Conservation (phyloP, 2,329 filamentous ascomycete genomes). For the Xylaria sp. region DNA sequence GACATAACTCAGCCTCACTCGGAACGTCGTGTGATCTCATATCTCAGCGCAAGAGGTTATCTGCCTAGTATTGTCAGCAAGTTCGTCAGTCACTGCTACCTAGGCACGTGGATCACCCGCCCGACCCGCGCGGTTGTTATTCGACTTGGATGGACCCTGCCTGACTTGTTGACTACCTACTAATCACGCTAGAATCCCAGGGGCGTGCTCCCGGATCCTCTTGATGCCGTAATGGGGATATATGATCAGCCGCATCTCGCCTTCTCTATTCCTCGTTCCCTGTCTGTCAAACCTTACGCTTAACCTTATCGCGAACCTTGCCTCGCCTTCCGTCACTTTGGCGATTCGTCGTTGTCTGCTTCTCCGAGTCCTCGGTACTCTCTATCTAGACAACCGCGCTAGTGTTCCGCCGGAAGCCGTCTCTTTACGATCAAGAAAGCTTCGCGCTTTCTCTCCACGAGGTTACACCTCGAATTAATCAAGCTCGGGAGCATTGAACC, state of each 20-base stretch:
- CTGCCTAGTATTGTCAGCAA: neutral
- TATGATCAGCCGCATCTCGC: neutral
- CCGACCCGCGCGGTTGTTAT: slow-evolving; percentile 6
- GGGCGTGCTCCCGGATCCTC: neutral
- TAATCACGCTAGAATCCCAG: neutral
- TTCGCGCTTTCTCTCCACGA: slow-evolving; percentile 5
- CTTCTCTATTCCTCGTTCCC: neutral
- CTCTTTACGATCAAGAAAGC: neutral
- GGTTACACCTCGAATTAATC: neutral
- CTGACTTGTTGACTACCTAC: neutral
- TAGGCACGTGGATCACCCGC: neutral
- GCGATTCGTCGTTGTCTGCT: neutral
- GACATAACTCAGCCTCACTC: neutral
- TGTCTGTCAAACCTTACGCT: neutral
- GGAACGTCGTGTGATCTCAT: neutral
- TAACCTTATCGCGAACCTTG: neutral
- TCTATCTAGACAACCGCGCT: neutral
- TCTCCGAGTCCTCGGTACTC: neutral
- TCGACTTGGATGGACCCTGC: slow-evolving; percentile 1
- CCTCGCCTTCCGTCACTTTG: neutral
- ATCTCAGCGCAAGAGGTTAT: neutral
- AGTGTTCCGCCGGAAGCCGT: neutral
- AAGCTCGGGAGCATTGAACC: too few relatives aligned
- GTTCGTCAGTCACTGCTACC: neutral
- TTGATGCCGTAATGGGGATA: neutral